A percentile compares a stretch with the other conserved stretches of the same genome.
These are phyloP conservation scores for Leccinum subrobustum DNA, from an alignment of 1,284 basidiomycete genomes.

Conservation along the genomic window DNA sequence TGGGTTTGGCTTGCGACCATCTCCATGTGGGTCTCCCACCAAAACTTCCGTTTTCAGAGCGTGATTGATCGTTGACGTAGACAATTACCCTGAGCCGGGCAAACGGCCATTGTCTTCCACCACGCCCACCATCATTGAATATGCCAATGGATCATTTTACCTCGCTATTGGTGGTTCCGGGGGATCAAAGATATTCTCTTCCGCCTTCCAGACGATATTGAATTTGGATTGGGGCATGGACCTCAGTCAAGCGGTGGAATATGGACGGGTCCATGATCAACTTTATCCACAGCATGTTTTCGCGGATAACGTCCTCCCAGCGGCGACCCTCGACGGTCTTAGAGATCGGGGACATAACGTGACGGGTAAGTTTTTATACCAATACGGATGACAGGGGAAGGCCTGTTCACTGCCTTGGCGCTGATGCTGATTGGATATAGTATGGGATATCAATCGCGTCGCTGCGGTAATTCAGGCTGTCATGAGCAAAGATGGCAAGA, in stretches of 20 bases:
- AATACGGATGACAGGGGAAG: background rate
- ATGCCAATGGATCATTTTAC: conserved; percentile 68
- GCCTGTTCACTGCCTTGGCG: background rate
- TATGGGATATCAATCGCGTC: conserved; percentile 55
- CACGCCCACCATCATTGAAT: conserved; percentile 77
- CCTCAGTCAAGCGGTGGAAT: conserved; percentile 79
- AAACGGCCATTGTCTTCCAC: conserved; percentile 90
- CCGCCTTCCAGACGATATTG: conserved; percentile 79
- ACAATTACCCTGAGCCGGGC: conserved; percentile 83
- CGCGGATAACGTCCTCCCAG: conserved; percentile 57
- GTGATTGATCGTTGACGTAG: conserved; percentile 35
- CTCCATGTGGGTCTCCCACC: conserved; percentile 61
- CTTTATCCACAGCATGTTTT: conserved; percentile 69
- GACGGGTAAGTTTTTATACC: conserved; percentile 42
- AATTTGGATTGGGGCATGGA: conserved; percentile 85
- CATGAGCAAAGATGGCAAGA: conserved; percentile 47
- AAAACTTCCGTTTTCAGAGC: background rate
- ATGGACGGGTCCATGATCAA: conserved; percentile 90
- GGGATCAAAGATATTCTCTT: conserved; percentile 81
- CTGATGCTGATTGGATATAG: conserved; percentile 20
- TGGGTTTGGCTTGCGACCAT: conserved; percentile 81
- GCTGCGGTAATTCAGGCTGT: conserved; percentile 77
- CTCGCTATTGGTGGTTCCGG: conserved; percentile 83
- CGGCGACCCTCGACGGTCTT: conserved; percentile 52
- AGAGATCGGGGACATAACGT: conserved; percentile 70